phyloP scores from a whole-genome alignment of 148 eudicot species.

The Nyssa sinensis region DNA sequence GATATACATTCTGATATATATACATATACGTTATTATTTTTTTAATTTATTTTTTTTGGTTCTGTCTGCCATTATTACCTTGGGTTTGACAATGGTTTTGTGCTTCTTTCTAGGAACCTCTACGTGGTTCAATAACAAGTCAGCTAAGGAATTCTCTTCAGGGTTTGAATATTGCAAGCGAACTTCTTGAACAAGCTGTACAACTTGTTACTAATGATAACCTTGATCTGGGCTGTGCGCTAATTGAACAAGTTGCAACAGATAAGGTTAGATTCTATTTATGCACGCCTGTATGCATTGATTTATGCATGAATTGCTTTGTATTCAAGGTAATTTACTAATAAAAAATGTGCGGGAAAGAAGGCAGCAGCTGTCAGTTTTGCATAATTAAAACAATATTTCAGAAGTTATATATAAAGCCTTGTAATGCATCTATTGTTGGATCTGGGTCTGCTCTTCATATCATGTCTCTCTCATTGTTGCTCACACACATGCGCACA shows the following conservation, averaged over 20 bases:
- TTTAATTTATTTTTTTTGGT: neutral
- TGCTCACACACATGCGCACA: too few relatives aligned
- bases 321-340: neutral
- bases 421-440: neutral
- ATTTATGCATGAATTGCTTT: neutral
- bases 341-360: neutral
- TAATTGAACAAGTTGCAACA: conserved; percentile 87
- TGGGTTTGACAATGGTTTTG: neutral
- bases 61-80: neutral
- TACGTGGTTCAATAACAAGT: conserved; percentile 74
- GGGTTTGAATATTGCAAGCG: conserved; percentile 48
- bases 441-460: neutral
- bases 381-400: neutral
- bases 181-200: conserved; percentile 66
- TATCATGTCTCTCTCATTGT: neutral
- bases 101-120: conserved; percentile 62
- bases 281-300: neutral
- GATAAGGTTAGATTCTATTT: conserved; percentile 57
- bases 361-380: neutral
- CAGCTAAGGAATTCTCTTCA: conserved; percentile 75
- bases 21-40: neutral
- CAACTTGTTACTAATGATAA: conserved; percentile 83
- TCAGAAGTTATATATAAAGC: neutral
- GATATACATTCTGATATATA: neutral
- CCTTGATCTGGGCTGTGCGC: conserved; percentile 88